These are phyloP conservation scores for Lasiodiplodia citricola DNA, from an alignment of 2,329 filamentous ascomycete species.

Conservation along the genomic window DNA sequence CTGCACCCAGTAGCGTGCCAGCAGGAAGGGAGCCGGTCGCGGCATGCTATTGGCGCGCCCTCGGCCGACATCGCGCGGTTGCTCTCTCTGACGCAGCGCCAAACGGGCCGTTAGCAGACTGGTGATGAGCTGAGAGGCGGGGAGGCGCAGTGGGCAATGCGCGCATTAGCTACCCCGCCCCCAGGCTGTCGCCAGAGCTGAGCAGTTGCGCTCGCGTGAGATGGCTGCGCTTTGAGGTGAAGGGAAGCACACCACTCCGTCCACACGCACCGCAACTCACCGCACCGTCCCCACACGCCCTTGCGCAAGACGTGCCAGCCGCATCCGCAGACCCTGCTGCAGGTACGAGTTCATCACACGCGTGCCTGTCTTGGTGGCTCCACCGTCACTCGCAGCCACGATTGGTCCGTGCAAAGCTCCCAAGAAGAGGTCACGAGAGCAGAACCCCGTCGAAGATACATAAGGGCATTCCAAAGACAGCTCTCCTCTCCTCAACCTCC, in stretches of 20 bases:
- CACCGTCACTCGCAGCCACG: conserved; percentile 19
- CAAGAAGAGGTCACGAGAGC: conserved; percentile 27
- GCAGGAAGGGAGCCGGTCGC: not conserved
- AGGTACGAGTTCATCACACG: conserved; percentile 22
- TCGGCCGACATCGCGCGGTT: conserved; percentile 15
- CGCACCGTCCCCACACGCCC: not conserved
- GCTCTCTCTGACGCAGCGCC: conserved; percentile 6
- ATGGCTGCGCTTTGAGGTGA: conserved; percentile 5
- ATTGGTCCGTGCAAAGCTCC: conserved; percentile 25
- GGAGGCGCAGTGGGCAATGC: conserved; percentile 6
- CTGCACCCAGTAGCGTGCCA: not conserved
- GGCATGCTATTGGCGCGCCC: not conserved
- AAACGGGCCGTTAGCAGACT: conserved; percentile 4
- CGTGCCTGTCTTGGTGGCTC: conserved; percentile 23
- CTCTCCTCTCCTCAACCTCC: conserved; percentile 4
- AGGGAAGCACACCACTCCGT: conserved; percentile 4
- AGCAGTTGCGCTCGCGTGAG: conserved; percentile 21
- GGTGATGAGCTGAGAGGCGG: conserved; percentile 6
- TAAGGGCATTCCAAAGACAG: conserved; percentile 24
- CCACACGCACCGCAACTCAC: conserved; percentile 3
- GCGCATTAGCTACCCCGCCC: conserved; percentile 13
- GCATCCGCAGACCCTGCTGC: conserved; percentile 12
- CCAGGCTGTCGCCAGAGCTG: not conserved
- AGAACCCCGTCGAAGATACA: conserved; percentile 27
- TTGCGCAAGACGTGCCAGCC: not conserved